phyloP scores from a whole-genome alignment of 2,329 filamentous ascomycete species.

The Stachybotrys echinatus region DNA sequence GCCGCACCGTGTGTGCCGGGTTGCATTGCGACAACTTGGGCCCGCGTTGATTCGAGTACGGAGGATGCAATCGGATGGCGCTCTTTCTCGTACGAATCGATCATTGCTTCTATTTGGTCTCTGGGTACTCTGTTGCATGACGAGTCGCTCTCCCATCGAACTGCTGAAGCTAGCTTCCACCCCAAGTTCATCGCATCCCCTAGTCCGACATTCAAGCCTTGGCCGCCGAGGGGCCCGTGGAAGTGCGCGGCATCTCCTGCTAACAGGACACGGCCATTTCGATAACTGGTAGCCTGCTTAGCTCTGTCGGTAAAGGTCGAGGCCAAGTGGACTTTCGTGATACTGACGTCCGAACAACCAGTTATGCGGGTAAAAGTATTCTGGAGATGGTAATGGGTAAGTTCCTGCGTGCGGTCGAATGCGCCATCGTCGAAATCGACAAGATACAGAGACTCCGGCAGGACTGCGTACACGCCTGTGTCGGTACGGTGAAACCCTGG shows the following conservation, averaged over 20 bases:
- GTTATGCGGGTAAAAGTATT: slow-evolving; percentile 12
- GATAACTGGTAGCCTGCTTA: slow-evolving; percentile 25
- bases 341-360: slow-evolving; percentile 13
- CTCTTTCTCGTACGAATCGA: slow-evolving; percentile 43
- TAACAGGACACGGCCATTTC: slow-evolving; percentile 37
- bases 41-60: slow-evolving; percentile 31
- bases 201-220: slow-evolving; percentile 47
- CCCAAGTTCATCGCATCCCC: slow-evolving; percentile 43
- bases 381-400: slow-evolving; percentile 14
- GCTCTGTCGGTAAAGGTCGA: slow-evolving; percentile 17
- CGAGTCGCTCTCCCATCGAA: slow-evolving; percentile 13
- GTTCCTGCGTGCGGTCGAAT: slow-evolving; percentile 10
- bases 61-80: slow-evolving; percentile 34
- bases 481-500: slow-evolving; percentile 17
- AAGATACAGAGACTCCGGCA: slow-evolving; percentile 8
- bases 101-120: slow-evolving; percentile 14
- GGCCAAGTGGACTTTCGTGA: slow-evolving; percentile 17
- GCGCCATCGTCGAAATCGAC: slow-evolving; percentile 15
- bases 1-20: slow-evolving; percentile 19
- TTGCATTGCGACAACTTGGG: slow-evolving; percentile 24
- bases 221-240: slow-evolving; percentile 40
- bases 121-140: neutral
- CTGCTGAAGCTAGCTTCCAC: slow-evolving; percentile 42
- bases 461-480: slow-evolving; percentile 20
- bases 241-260: slow-evolving; percentile 47